Evolutionary conservation across 495 filamentous ascomycete genomes (phyloP).

Genomic region (Aspergillus panamensis): DNA sequence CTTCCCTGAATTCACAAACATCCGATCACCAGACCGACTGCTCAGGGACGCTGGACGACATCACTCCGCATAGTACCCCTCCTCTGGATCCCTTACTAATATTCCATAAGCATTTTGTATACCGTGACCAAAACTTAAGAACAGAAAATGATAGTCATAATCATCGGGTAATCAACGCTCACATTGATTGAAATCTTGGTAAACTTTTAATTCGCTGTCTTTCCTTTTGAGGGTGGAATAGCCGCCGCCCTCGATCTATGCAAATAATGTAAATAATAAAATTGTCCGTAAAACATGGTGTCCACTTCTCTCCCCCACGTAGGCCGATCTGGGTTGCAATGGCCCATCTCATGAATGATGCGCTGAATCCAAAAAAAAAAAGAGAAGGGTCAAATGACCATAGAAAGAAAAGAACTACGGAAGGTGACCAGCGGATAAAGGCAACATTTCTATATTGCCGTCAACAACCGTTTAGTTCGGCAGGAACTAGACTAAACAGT

Average conservation of each 20-base stretch:
- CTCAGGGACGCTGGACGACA: not conserved
- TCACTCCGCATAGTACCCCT: not conserved
- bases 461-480: not conserved
- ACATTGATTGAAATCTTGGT: not conserved
- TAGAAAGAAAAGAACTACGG: not conserved
- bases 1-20: not conserved
- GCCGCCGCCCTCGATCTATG: constrained; percentile 8
- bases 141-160: not conserved
- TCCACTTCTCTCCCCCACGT: not conserved
- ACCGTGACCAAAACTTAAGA: too few relatives aligned
- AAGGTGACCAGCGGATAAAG: constrained; percentile 1
- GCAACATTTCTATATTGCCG: not conserved
- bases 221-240: constrained; percentile 7
- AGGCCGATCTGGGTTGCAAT: not conserved
- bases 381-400: not conserved
- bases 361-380: too few relatives aligned
- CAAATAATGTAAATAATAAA: not conserved
- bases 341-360: not conserved
- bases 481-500: not conserved
- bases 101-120: too few relatives aligned
- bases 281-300: too few relatives aligned
- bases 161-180: not conserved
- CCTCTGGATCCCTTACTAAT: too few relatives aligned
- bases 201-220: not conserved
- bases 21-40: not conserved